Evolutionary conservation across 352 stramenopile genomes (phyloP).

Genomic region (Phytophthora sansomeana): DNA sequence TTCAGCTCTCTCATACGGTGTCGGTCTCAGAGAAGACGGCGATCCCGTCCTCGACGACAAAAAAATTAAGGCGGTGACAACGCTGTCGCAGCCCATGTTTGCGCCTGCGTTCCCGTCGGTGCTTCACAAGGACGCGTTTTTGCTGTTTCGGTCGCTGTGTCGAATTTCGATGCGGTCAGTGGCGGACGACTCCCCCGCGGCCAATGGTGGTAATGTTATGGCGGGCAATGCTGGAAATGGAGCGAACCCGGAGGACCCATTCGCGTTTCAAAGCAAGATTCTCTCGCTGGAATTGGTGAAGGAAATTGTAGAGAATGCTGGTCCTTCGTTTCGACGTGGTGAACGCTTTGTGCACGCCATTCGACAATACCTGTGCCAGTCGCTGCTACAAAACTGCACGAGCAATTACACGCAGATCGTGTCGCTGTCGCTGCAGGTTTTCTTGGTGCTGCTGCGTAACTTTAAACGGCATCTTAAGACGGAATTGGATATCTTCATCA

Average conservation of each 20-base stretch:
- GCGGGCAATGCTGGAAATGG: slow-evolving; percentile 33
- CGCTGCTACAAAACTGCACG: slow-evolving; percentile 99
- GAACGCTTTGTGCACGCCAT: slow-evolving; percentile 98
- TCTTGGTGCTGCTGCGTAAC: slow-evolving; percentile 95
- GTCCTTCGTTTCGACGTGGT: slow-evolving; percentile 93
- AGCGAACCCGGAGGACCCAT: slow-evolving; percentile 83
- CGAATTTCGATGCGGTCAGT: slow-evolving; percentile 92
- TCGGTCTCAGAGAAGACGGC: slow-evolving; percentile 1
- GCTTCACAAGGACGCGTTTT: slow-evolving; percentile 98
- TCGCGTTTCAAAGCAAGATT: slow-evolving; percentile 97
- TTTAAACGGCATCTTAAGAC: slow-evolving; percentile 96
- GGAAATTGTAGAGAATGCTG: slow-evolving; percentile 97
- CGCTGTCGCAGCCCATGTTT: slow-evolving; percentile 49
- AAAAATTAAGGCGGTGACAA: slow-evolving; percentile 19
- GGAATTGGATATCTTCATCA: slow-evolving; percentile 99
- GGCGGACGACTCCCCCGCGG: slow-evolving; percentile 84
- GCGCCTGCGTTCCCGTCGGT: slow-evolving; percentile 93
- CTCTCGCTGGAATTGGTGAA: slow-evolving; percentile 97
- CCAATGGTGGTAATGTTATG: slow-evolving; percentile 31
- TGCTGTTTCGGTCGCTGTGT: slow-evolving; percentile 98
- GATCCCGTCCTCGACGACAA: slow-evolving; percentile 1
- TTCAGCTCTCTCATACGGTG: slow-evolving; percentile 33
- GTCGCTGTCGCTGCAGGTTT: slow-evolving; percentile 97
- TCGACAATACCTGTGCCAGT: slow-evolving; percentile 95
- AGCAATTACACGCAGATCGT: slow-evolving; percentile 97